phyloP scores from a whole-genome alignment of 2,329 filamentous ascomycete genomes.

The Stachybotrys chlorohalonatus region DNA sequence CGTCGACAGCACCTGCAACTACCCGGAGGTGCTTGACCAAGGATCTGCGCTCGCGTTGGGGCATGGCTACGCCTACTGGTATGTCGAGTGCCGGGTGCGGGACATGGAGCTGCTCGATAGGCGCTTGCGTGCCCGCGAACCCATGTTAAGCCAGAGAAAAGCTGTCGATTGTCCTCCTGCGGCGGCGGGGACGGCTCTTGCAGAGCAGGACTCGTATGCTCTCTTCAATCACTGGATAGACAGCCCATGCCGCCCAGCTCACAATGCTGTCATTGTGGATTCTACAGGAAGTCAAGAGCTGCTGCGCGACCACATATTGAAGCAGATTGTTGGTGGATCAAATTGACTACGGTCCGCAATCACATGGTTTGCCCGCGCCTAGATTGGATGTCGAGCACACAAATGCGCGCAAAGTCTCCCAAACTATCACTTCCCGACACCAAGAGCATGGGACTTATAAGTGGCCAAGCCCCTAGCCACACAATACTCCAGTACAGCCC shows the following conservation, averaged over 20 bases:
- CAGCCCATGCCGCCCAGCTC: constrained; percentile 17
- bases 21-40: constrained; percentile 16
- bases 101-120: constrained; percentile 19
- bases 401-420: too few relatives aligned
- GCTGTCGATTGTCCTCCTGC: constrained; percentile 14
- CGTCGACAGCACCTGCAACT: constrained; percentile 29
- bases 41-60: constrained; percentile 17
- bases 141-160: constrained; percentile 20
- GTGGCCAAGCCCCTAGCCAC: too few relatives aligned
- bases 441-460: too few relatives aligned
- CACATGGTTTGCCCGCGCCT: too few relatives aligned
- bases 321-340: constrained; percentile 5
- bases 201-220: constrained; percentile 2
- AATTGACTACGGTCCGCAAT: too few relatives aligned
- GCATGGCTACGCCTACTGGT: constrained; percentile 12
- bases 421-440: too few relatives aligned
- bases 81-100: constrained; percentile 21
- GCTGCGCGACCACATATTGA: constrained; percentile 11
- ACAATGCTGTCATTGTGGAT: constrained; percentile 14
- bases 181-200: constrained; percentile 4
- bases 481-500: too few relatives aligned
- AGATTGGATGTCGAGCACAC: too few relatives aligned
- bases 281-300: constrained; percentile 10
- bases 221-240: constrained; percentile 20
- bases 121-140: constrained; percentile 12